phyloP scores from a whole-genome alignment of 768 basidiomycete genomes.

The Russula sp. region DNA sequence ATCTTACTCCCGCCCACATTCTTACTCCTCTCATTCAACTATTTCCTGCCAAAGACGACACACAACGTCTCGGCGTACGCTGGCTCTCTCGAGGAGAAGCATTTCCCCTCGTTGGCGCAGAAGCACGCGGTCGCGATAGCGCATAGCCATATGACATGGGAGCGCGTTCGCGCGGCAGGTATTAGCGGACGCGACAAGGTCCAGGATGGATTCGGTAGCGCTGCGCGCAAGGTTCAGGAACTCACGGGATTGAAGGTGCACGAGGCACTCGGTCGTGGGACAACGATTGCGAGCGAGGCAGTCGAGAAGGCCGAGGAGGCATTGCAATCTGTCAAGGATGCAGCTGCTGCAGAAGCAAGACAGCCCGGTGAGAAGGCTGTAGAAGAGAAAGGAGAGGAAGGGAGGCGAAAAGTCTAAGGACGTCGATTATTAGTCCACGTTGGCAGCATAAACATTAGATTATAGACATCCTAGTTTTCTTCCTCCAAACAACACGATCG shows the following conservation, averaged over 20 bases:
- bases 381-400: slow-evolving; percentile 9
- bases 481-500: slow-evolving; percentile 1
- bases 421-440: neutral
- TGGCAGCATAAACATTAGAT: slow-evolving; percentile 14
- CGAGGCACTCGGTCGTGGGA: slow-evolving; percentile 21
- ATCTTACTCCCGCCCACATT: slow-evolving; percentile 73
- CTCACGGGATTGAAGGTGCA: slow-evolving; percentile 61
- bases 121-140: slow-evolving; percentile 63
- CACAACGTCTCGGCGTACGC: slow-evolving; percentile 65
- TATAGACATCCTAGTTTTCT: slow-evolving; percentile 15
- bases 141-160: slow-evolving; percentile 59
- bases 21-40: slow-evolving; percentile 62
- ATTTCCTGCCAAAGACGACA: slow-evolving; percentile 86
- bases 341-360: slow-evolving; percentile 2
- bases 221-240: slow-evolving; percentile 58
- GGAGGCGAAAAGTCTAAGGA: neutral
- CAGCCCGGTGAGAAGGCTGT: slow-evolving; percentile 3
- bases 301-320: slow-evolving; percentile 28
- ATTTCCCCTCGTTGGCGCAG: slow-evolving; percentile 66
- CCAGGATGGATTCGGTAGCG: slow-evolving; percentile 44
- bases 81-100: slow-evolving; percentile 63
- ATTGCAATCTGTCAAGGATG: slow-evolving; percentile 2
- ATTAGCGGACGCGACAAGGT: slow-evolving; percentile 46
- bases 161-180: slow-evolving; percentile 52
- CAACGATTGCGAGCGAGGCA: slow-evolving; percentile 17